Conservation (phyloP, 2,329 filamentous ascomycete species). For the Thyridium curvatum region DNA sequence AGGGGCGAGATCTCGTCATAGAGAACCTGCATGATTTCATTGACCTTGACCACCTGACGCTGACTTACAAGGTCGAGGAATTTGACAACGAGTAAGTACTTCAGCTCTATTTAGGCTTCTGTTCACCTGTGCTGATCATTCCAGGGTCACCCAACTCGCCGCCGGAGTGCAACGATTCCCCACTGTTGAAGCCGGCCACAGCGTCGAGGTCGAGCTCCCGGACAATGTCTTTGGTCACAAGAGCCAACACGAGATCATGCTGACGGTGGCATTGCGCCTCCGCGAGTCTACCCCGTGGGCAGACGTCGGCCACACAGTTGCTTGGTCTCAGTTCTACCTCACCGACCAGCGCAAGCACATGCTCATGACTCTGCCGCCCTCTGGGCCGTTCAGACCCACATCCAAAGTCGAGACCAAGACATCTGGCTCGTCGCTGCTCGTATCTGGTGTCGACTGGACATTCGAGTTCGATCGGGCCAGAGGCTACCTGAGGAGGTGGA, state of each 20-base stretch:
- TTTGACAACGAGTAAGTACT: constrained; percentile 31
- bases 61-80: constrained; percentile 36
- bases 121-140: too few relatives aligned
- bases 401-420: constrained; percentile 11
- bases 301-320: constrained; percentile 43
- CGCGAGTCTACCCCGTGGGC: constrained; percentile 42
- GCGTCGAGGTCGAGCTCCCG: constrained; percentile 30
- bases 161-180: too few relatives aligned
- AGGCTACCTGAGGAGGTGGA: constrained; percentile 37
- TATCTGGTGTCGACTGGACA: constrained; percentile 24
- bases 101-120: constrained; percentile 2
- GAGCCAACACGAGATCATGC: constrained; percentile 30
- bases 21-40: constrained; percentile 45
- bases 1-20: constrained; percentile 16
- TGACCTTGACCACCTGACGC: constrained; percentile 32
- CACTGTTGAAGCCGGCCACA: too few relatives aligned
- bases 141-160: too few relatives aligned
- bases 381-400: constrained; percentile 3
- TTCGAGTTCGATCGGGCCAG: constrained; percentile 38
- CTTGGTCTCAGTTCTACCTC: constrained; percentile 44
- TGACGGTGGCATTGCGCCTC: constrained; percentile 38
- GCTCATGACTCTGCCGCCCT: constrained; percentile 8
- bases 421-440: constrained; percentile 13
- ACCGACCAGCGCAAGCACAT: constrained; percentile 15
- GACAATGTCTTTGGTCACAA: constrained; percentile 17